A percentile compares a stretch with the other conserved stretches of the same genome.
Evolutionary conservation across 2,329 filamentous ascomycete species (phyloP).

Genomic region (Didymella arachidicola): DNA sequence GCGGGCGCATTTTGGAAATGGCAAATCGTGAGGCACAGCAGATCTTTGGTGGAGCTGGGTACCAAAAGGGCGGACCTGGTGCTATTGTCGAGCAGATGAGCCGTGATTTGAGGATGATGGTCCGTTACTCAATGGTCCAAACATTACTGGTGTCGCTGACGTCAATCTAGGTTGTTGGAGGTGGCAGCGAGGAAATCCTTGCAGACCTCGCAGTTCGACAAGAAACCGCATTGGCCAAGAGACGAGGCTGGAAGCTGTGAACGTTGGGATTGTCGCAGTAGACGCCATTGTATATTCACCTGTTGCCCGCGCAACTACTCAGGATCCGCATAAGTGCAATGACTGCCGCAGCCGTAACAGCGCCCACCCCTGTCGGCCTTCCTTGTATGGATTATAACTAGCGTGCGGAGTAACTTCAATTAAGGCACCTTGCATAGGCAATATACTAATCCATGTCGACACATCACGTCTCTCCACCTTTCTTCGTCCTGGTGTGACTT

Average conservation of each 20-base stretch:
- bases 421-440: slow-evolving; percentile 15
- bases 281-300: not conserved
- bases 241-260: slow-evolving; percentile 56
- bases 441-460: slow-evolving; percentile 8
- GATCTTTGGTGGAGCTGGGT: slow-evolving; percentile 62
- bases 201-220: slow-evolving; percentile 61
- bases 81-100: slow-evolving; percentile 63
- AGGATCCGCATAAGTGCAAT: slow-evolving; percentile 9
- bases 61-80: slow-evolving; percentile 59
- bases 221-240: slow-evolving; percentile 52
- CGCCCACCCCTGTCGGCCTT: slow-evolving; percentile 12
- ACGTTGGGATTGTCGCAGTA: not conserved
- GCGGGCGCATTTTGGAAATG: slow-evolving; percentile 59
- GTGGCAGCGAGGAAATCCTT: slow-evolving; percentile 64
- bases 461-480: slow-evolving; percentile 18
- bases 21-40: slow-evolving; percentile 63
- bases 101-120: slow-evolving; percentile 62
- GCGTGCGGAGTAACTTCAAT: slow-evolving; percentile 9
- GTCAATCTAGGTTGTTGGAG: slow-evolving; percentile 53
- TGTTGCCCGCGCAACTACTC: not conserved
- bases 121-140: slow-evolving; percentile 43
- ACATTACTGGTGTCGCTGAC: slow-evolving; percentile 9
- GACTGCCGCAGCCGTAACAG: slow-evolving; percentile 8
- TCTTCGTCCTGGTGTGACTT: slow-evolving; percentile 15
- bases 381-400: slow-evolving; percentile 1